A percentile compares a stretch with the other conserved stretches of the same genome.
Conservation (phyloP, 1,284 basidiomycete species). For the Malassezia obtusa region DNA sequence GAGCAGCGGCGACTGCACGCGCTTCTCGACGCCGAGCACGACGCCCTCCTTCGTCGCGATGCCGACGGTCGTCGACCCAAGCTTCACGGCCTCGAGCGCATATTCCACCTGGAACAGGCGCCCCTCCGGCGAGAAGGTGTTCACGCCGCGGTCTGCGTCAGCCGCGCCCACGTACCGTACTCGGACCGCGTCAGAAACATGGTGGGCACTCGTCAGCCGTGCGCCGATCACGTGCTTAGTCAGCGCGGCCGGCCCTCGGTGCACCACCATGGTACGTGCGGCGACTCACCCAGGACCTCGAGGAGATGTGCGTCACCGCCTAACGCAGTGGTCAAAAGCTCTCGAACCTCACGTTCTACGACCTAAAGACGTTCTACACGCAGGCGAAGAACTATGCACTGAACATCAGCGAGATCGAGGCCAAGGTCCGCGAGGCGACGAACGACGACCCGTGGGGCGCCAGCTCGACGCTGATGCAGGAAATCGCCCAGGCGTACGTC, state of each 20-base stretch:
- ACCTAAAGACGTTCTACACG: conserved; percentile 42
- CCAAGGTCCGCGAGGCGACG: conserved; percentile 90
- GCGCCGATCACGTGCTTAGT: conserved; percentile 6
- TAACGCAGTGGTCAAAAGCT: conserved; percentile 29
- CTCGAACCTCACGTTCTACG: conserved; percentile 46
- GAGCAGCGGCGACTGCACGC: conserved; percentile 89
- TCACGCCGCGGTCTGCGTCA: conserved; percentile 77
- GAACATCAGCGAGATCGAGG: conserved; percentile 93
- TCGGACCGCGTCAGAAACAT: conserved; percentile 88
- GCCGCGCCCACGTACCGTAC: conserved; percentile 58
- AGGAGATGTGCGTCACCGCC: background rate
- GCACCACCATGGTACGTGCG: conserved; percentile 15
- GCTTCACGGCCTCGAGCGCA: conserved; percentile 60
- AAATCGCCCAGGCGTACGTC: conserved; percentile 71
- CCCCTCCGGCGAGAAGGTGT: conserved; percentile 97
- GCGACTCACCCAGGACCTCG: background rate
- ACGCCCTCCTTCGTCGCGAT: conserved; percentile 64
- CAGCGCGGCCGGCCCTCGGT: background rate
- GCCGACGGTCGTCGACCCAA: conserved; percentile 93
- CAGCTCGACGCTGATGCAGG: conserved; percentile 94
- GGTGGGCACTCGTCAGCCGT: background rate
- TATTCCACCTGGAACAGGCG: conserved; percentile 94
- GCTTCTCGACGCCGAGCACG: conserved; percentile 93
- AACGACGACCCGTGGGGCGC: conserved; percentile 99
- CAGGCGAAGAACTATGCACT: conserved; percentile 56